Evolutionary conservation across 2,329 filamentous ascomycete species (phyloP).

Genomic region (Pestalotiopsis fici): DNA sequence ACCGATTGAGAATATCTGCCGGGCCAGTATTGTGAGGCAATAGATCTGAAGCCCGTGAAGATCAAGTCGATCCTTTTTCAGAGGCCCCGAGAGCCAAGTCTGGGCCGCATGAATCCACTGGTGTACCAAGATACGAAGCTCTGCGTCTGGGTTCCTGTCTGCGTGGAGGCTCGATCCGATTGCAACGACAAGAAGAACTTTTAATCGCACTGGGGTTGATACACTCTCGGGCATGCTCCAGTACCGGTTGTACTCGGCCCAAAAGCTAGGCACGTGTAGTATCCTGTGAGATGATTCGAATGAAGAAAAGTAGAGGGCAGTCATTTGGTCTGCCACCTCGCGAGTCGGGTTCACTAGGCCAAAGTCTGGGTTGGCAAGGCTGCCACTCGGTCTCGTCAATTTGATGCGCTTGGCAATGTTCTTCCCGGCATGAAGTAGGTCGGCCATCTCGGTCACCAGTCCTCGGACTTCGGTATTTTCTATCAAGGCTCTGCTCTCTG

Average conservation of each 20-base stretch:
- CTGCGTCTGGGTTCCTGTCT: constrained; percentile 19
- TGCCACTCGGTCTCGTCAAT: constrained; percentile 31
- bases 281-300: constrained; percentile 54
- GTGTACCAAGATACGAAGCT: constrained; percentile 24
- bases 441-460: constrained; percentile 25
- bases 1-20: constrained; percentile 41
- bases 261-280: constrained; percentile 54
- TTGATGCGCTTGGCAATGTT: constrained; percentile 31
- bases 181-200: constrained; percentile 40
- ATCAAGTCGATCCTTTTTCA: constrained; percentile 36
- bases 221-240: constrained; percentile 38
- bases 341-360: constrained; percentile 27
- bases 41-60: constrained; percentile 38
- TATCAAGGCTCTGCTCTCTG: constrained; percentile 15
- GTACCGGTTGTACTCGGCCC: constrained; percentile 46
- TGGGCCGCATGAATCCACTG: constrained; percentile 43
- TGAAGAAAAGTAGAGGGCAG: constrained; percentile 45
- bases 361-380: constrained; percentile 19
- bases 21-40: constrained; percentile 37
- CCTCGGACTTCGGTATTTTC: constrained; percentile 21
- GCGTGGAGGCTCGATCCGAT: constrained; percentile 37
- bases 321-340: constrained; percentile 39
- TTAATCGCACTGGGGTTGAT: constrained; percentile 27
- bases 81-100: constrained; percentile 39
- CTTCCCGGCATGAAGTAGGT: constrained; percentile 35